These are phyloP conservation scores for Elsinoe perseae DNA, from an alignment of 2,329 filamentous ascomycete species.

Conservation along the genomic window DNA sequence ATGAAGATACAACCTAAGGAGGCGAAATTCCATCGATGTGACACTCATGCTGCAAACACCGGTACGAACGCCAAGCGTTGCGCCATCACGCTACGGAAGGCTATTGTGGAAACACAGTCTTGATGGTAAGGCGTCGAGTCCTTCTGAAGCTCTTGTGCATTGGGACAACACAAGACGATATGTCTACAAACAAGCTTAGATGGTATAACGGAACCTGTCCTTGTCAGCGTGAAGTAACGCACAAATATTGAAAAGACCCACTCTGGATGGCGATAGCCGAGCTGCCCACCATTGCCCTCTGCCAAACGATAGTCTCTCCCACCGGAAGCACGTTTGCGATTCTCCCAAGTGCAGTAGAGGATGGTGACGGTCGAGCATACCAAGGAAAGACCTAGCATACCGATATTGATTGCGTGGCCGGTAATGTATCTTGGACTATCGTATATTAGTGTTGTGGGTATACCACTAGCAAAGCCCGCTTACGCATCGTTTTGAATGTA, in stretches of 20 bases:
- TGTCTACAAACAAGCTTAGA: background rate
- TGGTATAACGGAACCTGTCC: constrained; percentile 5
- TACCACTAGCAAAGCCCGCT: constrained; percentile 20
- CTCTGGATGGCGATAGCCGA: constrained; percentile 34
- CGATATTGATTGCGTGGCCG: constrained; percentile 35
- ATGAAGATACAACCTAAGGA: too few relatives aligned
- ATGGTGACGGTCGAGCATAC: constrained; percentile 27
- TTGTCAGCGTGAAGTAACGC: background rate
- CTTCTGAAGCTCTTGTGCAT: too few relatives aligned
- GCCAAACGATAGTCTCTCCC: constrained; percentile 30
- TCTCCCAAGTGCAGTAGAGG: constrained; percentile 34
- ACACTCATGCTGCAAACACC: background rate
- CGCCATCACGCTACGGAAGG: background rate
- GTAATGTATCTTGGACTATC: constrained; percentile 31
- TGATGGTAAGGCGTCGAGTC: background rate
- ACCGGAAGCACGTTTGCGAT: constrained; percentile 30
- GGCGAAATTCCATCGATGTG: too few relatives aligned
- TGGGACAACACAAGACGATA: background rate
- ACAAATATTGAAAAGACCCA: background rate
- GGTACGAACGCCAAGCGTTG: background rate
- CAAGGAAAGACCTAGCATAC: constrained; percentile 29
- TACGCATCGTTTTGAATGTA: constrained; percentile 35
- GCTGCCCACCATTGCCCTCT: constrained; percentile 25
- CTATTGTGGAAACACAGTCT: background rate
- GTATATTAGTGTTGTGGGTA: constrained; percentile 3